These are phyloP conservation scores for Spiraea crenata DNA, from an alignment of 331 rosid genomes.

Conservation along the genomic window DNA sequence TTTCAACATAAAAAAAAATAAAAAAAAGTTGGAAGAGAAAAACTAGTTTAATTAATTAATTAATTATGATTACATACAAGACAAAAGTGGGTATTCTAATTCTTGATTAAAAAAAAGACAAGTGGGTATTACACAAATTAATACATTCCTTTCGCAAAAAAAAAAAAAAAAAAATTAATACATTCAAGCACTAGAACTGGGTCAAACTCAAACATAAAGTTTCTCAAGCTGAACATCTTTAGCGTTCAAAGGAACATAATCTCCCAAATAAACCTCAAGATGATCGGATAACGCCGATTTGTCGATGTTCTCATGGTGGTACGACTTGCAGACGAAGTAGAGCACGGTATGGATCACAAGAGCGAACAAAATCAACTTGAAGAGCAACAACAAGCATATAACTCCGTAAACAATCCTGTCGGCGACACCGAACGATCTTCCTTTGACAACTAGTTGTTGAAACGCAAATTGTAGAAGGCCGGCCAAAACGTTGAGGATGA, in stretches of 20 bases:
- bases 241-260: constrained; percentile 63
- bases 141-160: no score
- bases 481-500: constrained; percentile 17
- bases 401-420: constrained; percentile 39
- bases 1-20: background rate
- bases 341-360: constrained; percentile 68
- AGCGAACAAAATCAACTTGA: constrained; percentile 39
- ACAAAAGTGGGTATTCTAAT: background rate
- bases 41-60: background rate
- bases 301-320: constrained; percentile 84
- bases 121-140: background rate
- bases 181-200: background rate
- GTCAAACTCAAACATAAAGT: constrained; percentile 40
- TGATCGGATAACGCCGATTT: constrained; percentile 77
- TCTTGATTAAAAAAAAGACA: background rate
- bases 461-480: constrained; percentile 31
- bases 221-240: constrained; percentile 77
- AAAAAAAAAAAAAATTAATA: no score
- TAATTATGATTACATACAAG: background rate
- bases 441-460: constrained; percentile 44
- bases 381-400: constrained; percentile 41
- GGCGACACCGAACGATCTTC: constrained; percentile 23
- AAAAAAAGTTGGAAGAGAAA: background rate
- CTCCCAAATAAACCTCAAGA: constrained; percentile 59
- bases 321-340: constrained; percentile 82